A percentile compares a stretch with the other conserved stretches of the same genome.
Conservation (phyloP, 768 basidiomycete species). For the Panaeolus papilionaceus region DNA sequence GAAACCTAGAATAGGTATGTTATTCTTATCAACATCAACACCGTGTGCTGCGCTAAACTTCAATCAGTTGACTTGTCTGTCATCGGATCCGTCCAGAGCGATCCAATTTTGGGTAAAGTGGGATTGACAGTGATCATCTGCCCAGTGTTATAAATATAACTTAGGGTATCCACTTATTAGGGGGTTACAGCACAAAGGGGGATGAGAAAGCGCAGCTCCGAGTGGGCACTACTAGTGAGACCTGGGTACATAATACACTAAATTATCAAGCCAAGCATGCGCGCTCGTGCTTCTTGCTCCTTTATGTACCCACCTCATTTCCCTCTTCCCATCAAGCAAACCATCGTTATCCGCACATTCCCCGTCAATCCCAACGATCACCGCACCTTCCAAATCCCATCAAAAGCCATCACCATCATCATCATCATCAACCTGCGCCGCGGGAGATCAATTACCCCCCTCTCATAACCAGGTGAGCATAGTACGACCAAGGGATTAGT, state of each 20-base stretch:
- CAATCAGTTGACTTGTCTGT: neutral
- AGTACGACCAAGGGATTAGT: neutral
- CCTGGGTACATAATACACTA: neutral
- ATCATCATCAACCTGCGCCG: neutral
- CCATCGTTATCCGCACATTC: neutral
- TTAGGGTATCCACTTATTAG: neutral
- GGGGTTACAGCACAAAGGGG: neutral
- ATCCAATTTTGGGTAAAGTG: neutral
- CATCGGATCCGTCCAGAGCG: neutral
- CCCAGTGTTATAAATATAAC: neutral
- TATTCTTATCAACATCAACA: neutral
- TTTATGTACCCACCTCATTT: neutral
- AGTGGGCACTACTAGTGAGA: neutral
- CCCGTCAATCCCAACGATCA: conserved; percentile 6
- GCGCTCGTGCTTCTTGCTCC: neutral
- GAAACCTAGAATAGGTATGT: neutral
- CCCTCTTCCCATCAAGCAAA: neutral
- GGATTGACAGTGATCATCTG: neutral
- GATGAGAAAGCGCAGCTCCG: neutral
- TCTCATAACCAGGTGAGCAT: neutral
- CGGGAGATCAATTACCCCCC: neutral
- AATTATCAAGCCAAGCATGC: neutral
- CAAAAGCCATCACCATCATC: neutral
- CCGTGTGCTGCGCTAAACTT: neutral
- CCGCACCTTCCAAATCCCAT: neutral